These are phyloP conservation scores for Gamsiella multidivaricata DNA, from an alignment of 192 early-diverging fungal species.

Conservation along the genomic window DNA sequence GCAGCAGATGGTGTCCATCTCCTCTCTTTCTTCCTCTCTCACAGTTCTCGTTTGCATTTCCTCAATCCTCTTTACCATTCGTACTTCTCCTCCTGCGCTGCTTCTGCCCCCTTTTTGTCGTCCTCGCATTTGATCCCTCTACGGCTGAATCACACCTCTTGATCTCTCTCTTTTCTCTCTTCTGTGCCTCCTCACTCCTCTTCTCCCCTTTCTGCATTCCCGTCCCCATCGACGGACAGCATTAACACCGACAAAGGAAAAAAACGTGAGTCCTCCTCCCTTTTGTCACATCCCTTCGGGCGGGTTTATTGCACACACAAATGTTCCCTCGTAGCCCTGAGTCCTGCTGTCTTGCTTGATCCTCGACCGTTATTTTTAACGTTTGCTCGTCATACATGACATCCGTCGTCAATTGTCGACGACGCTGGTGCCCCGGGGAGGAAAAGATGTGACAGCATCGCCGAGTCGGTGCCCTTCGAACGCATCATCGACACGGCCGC, in stretches of 20 bases:
- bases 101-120: too few relatives aligned
- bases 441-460: too few relatives aligned
- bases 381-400: constrained; percentile 3
- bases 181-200: background rate
- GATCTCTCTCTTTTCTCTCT: background rate
- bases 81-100: too few relatives aligned
- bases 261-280: constrained; percentile 13
- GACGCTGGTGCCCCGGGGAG: too few relatives aligned
- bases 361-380: constrained; percentile 14
- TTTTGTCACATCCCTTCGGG: background rate
- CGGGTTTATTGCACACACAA: background rate
- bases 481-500: too few relatives aligned
- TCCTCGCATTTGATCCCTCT: background rate
- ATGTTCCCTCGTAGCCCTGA: background rate
- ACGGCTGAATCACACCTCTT: background rate
- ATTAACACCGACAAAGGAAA: background rate
- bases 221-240: background rate
- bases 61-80: too few relatives aligned
- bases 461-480: too few relatives aligned
- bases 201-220: background rate
- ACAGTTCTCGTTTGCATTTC: too few relatives aligned
- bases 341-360: constrained; percentile 18
- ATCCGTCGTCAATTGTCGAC: too few relatives aligned
- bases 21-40: constrained; percentile 2
- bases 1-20: background rate